Evolutionary conservation across 352 stramenopile species (phyloP).

Genomic region (Phytophthora fragariaefolia): DNA sequence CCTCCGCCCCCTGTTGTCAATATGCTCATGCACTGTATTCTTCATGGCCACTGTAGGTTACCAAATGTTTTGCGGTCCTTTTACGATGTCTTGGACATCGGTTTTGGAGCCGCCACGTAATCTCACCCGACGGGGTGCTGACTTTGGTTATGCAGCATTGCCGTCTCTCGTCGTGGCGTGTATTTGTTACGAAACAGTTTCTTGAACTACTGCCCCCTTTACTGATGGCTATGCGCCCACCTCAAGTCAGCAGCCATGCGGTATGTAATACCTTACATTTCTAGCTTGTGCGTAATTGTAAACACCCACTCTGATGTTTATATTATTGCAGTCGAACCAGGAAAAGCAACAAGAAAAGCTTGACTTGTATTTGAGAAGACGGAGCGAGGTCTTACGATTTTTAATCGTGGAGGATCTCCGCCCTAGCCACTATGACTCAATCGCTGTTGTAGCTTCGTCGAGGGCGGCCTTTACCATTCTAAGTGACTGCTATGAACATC

Average conservation of each 20-base stretch:
- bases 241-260: slow-evolving; percentile 51
- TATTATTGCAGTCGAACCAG: slow-evolving; percentile 51
- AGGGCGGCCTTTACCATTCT: slow-evolving; percentile 78
- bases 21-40: slow-evolving; percentile 8
- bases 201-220: slow-evolving; percentile 75
- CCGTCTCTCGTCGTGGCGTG: slow-evolving; percentile 62
- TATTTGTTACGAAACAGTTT: slow-evolving; percentile 85
- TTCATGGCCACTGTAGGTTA: slow-evolving; percentile 53
- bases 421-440: slow-evolving; percentile 54
- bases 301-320: slow-evolving; percentile 3
- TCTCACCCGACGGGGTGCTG: slow-evolving; percentile 68
- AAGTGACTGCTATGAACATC: slow-evolving; percentile 78
- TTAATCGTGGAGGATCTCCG: slow-evolving; percentile 59
- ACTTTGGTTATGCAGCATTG: slow-evolving; percentile 79
- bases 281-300: not conserved
- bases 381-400: slow-evolving; percentile 60
- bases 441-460: slow-evolving; percentile 56
- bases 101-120: slow-evolving; percentile 87
- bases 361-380: slow-evolving; percentile 65
- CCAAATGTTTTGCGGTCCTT: slow-evolving; percentile 81
- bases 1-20: not conserved
- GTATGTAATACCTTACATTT: slow-evolving; percentile 22
- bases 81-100: slow-evolving; percentile 76
- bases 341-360: slow-evolving; percentile 58
- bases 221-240: slow-evolving; percentile 71